Evolutionary conservation across 306 rosid genomes (phyloP).

Genomic region (Alnus glutinosa): DNA sequence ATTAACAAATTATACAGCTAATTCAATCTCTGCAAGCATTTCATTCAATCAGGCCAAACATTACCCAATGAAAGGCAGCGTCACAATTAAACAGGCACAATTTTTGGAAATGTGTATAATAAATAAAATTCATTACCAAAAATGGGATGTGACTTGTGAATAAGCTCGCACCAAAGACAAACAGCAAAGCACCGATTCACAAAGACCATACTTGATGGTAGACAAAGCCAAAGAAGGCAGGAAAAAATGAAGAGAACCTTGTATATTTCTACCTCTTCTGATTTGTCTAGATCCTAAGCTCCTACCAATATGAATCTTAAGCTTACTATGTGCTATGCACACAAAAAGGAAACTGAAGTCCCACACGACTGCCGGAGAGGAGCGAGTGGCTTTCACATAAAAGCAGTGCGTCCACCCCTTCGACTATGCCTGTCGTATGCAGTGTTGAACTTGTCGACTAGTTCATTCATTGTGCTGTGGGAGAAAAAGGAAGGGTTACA

Average conservation of each 20-base stretch:
- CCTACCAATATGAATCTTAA: slow-evolving; percentile 1
- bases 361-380: neutral
- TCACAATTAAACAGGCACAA: neutral
- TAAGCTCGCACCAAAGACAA: neutral
- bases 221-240: neutral
- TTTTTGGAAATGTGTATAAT: neutral
- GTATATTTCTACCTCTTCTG: slow-evolving; percentile 3
- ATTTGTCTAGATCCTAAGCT: slow-evolving; percentile 1
- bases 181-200: neutral
- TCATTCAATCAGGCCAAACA: neutral
- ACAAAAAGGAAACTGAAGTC: slow-evolving; percentile 1
- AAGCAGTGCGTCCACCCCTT: slow-evolving; percentile 89
- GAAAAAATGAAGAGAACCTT: neutral
- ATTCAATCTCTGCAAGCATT: neutral
- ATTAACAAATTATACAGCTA: neutral
- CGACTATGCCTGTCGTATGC: slow-evolving; percentile 92
- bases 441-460: slow-evolving; percentile 81
- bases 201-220: neutral
- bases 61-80: neutral
- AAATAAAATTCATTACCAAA: neutral
- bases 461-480: slow-evolving; percentile 52
- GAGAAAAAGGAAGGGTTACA: neutral
- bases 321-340: slow-evolving; percentile 6
- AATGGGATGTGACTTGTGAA: neutral
- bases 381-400: slow-evolving; percentile 51